Evolutionary conservation across 306 rosid species (phyloP).

Genomic region (Cucurbita ficifolia): DNA sequence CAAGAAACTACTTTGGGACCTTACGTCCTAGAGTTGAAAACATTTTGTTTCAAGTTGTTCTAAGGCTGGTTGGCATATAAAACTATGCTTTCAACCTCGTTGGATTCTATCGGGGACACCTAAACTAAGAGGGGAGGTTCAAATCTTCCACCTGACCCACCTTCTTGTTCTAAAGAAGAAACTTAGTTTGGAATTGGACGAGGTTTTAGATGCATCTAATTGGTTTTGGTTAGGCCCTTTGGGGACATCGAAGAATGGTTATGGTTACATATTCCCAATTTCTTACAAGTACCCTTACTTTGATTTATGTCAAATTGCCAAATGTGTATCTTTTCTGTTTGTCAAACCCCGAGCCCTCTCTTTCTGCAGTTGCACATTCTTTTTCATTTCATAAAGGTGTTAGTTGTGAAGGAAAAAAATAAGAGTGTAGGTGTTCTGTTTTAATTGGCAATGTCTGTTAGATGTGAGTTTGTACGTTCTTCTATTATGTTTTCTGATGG

Average conservation of each 20-base stretch:
- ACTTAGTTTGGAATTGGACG: not conserved
- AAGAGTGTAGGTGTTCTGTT: not conserved
- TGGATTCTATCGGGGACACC: too few species aligned
- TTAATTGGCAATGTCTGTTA: not conserved
- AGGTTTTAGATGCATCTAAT: not conserved
- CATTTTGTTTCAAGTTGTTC: too few species aligned
- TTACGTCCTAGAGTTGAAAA: too few species aligned
- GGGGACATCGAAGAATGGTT: not conserved
- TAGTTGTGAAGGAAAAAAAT: not conserved
- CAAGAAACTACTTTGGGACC: not conserved
- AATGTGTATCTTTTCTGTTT: not conserved
- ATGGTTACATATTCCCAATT: not conserved
- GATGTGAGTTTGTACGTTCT: not conserved
- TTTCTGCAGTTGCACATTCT: not conserved
- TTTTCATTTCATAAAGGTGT: not conserved
- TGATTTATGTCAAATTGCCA: too few species aligned
- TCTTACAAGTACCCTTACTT: too few species aligned
- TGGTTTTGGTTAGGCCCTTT: too few species aligned
- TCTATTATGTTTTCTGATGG: not conserved
- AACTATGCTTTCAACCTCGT: too few species aligned
- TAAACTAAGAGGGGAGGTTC: too few species aligned
- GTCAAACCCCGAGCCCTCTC: not conserved
- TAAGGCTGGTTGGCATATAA: too few species aligned
- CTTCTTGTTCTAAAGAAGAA: too few species aligned
- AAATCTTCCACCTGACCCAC: too few species aligned